Evolutionary conservation across 2,329 filamentous ascomycete genomes (phyloP).

Genomic region (Cucurbitaria berberidis): DNA sequence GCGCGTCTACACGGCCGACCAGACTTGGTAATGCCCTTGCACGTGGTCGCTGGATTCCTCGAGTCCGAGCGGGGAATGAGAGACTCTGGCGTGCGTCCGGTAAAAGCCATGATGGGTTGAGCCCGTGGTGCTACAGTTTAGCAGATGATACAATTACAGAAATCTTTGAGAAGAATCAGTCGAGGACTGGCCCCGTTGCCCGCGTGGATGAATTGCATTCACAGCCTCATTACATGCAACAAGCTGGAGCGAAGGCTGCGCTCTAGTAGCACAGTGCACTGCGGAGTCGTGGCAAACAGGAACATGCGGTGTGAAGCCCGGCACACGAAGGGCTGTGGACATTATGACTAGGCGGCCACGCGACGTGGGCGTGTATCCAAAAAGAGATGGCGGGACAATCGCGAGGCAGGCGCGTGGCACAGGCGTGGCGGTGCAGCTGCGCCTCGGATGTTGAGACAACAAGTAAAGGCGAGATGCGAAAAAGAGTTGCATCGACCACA

Average conservation of each 20-base stretch:
- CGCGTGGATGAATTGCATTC: not conserved
- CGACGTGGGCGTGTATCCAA: conserved; percentile 20
- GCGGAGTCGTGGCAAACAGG: not conserved
- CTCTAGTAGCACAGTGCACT: not conserved
- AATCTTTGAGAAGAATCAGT: not conserved
- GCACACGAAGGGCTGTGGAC: conserved; percentile 7
- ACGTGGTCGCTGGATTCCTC: conserved; percentile 81
- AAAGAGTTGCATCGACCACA: not conserved
- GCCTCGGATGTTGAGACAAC: not conserved
- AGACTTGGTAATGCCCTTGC: conserved; percentile 80
- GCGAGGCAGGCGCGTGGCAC: conserved; percentile 21
- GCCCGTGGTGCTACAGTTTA: not conserved
- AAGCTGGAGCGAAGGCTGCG: not conserved
- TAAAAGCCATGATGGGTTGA: conserved; percentile 37
- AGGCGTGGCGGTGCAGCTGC: conserved; percentile 23
- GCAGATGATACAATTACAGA: not conserved
- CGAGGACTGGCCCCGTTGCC: not conserved
- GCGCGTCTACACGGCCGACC: conserved; percentile 84
- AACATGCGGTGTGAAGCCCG: not conserved
- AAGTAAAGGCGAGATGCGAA: not conserved
- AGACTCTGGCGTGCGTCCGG: conserved; percentile 73
- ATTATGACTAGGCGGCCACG: conserved; percentile 16
- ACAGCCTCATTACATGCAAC: conserved; percentile 9
- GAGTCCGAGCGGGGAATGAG: conserved; percentile 81
- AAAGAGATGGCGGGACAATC: conserved; percentile 27